Base-by-base conservation (phyloP, 208 protist genomes). In the Crithidia expoeki region DNA sequence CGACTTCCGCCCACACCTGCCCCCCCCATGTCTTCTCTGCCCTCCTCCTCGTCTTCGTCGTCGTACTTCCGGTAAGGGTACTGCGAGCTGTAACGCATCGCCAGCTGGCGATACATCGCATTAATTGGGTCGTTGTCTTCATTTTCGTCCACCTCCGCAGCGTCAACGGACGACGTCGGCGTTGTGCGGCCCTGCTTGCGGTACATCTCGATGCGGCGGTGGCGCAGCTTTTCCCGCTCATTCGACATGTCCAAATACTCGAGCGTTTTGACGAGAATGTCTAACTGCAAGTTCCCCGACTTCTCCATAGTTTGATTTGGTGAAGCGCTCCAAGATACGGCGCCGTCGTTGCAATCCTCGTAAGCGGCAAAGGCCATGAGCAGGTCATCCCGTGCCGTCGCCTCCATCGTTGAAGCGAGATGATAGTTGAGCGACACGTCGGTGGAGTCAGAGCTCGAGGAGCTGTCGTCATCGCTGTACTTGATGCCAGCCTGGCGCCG, bases 161-260 rank as follows among this genome's bases (percentile, higher is more conserved):
- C 36, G 21, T 75, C 55, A 21, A 53, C n/a, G 2, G 60, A 61
- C 4, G 51, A 71, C 3, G 49, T 46, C 25, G 61, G 60, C 4
- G 69, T 78, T 19, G 44, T 10, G 33, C 53, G 62, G 23, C 63
- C 70, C 14, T 47, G 42, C 30, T 74, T 72, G 28, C 44, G 27
- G 67, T 76, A 65, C 61, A 83, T 19, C 12, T 55, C 72, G 12
- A 71, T 73, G 19, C 84, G 84, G 59, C 86, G 86, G 42, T 61
- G 30, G n/a, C 80, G 75, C 34, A 94, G 59, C 67, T 90, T 86
- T 55, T 94, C 89, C 7, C 86, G 86, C 28, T 91, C 86, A 52
- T 91, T 93, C 12, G 89, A 92, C 32, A 93, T 89, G 62, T 93
- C 89, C 58, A 94, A 50, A 44, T 92, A 94, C 61, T 92, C 86